Evolutionary conservation across 2,329 filamentous ascomycete genomes (phyloP).

Genomic region (Aspergillus brasiliensis): DNA sequence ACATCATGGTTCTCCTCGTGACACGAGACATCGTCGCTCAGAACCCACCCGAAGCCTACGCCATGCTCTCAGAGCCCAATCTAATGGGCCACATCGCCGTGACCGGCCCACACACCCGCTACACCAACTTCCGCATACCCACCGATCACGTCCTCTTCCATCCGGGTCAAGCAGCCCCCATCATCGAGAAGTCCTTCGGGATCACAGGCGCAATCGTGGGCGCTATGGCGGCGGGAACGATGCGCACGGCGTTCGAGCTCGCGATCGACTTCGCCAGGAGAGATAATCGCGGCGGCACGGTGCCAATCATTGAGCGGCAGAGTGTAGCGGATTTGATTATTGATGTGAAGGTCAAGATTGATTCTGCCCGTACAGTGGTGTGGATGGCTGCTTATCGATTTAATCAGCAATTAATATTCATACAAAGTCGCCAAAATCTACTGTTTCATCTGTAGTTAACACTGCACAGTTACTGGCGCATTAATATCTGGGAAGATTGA

Average conservation of each 20-base stretch:
- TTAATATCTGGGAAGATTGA: too few relatives aligned
- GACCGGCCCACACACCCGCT: too few relatives aligned
- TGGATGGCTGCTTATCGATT: conserved; percentile 55
- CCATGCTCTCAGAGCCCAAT: too few relatives aligned
- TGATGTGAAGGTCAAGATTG: conserved; percentile 55
- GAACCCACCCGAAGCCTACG: too few relatives aligned
- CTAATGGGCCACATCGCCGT: too few relatives aligned
- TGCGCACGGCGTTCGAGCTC: conserved; percentile 56
- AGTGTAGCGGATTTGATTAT: conserved; percentile 56
- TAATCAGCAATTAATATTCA: conserved; percentile 53
- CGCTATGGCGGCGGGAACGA: conserved; percentile 57
- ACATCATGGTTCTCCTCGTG: conserved; percentile 55
- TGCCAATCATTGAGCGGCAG: conserved; percentile 52
- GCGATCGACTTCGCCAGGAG: conserved; percentile 55
- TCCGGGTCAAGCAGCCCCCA: conserved; percentile 46
- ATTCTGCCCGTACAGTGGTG: conserved; percentile 53
- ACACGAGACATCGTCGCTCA: conserved; percentile 51
- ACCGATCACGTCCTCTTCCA: conserved; percentile 49
- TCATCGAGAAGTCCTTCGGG: conserved; percentile 51
- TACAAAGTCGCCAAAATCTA: conserved; percentile 55
- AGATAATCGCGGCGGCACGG: conserved; percentile 51
- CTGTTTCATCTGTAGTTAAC: too few relatives aligned
- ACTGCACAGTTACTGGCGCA: too few relatives aligned
- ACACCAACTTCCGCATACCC: conserved; percentile 53
- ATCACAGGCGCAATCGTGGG: conserved; percentile 51